Conservation (phyloP, 345 rosid species). For the Salix arbutifolia region DNA sequence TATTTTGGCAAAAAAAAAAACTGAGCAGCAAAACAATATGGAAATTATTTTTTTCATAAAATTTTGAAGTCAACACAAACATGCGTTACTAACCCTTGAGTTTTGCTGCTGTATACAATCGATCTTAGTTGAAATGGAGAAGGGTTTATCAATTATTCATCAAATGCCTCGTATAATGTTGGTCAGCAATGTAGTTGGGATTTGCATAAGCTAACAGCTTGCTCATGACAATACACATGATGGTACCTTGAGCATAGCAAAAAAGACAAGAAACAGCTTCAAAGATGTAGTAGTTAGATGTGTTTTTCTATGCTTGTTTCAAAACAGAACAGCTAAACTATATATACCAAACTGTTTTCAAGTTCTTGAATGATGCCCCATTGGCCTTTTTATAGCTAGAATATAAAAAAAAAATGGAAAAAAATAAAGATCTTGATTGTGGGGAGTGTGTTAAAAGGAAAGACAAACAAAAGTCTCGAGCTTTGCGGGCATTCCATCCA, state of each 20-base stretch:
- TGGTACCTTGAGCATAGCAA: conserved; percentile 16
- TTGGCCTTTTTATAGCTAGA: conserved; percentile 1
- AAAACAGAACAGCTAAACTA: neutral
- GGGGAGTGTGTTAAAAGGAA: conserved; percentile 24
- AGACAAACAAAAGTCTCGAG: conserved; percentile 32
- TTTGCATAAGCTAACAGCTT: neutral
- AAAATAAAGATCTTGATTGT: conserved; percentile 1
- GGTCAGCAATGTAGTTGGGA: neutral
- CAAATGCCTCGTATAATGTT: neutral
- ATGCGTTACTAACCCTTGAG: neutral
- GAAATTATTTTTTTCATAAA: neutral
- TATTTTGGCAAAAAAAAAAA: neutral
- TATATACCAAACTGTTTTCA: neutral
- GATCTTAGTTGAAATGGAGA: neutral
- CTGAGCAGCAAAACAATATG: neutral
- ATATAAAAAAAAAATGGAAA: neutral
- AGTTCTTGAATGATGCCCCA: neutral
- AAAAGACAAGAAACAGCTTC: neutral
- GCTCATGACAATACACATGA: conserved; percentile 5
- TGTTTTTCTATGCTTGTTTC: conserved; percentile 1
- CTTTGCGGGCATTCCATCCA: conserved; percentile 35
- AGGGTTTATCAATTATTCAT: neutral
- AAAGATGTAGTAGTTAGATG: neutral
- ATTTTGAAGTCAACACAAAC: neutral
- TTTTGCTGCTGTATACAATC: neutral